Evolutionary conservation across 2,329 filamentous ascomycete genomes (phyloP).

Genomic region (Alternaria sp.): DNA sequence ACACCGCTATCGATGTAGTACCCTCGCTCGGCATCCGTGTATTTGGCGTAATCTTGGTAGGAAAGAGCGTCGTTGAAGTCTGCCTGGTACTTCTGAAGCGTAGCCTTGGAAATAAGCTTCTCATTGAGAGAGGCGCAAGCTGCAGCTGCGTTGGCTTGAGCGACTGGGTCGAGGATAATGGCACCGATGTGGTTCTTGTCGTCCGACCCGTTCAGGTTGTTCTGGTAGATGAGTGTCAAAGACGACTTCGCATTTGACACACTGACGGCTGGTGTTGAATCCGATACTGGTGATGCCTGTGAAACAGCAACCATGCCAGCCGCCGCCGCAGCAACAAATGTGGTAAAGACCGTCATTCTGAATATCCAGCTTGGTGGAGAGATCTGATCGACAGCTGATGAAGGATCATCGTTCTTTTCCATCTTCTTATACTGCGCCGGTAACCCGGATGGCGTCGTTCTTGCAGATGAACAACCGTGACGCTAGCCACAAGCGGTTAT

Average conservation of each 20-base stretch:
- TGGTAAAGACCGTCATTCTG: conserved; percentile 35
- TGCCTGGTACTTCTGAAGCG: conserved; percentile 54
- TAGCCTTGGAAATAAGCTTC: conserved; percentile 54
- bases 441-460: conserved; percentile 34
- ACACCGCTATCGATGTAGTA: conserved; percentile 57
- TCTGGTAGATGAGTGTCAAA: conserved; percentile 62
- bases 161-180: conserved; percentile 58
- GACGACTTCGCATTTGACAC: conserved; percentile 52
- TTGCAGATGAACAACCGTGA: conserved; percentile 21
- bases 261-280: conserved; percentile 20
- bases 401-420: neutral
- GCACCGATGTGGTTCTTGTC: conserved; percentile 63
- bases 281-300: conserved; percentile 27
- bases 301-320: conserved; percentile 30
- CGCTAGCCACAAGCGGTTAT: conserved; percentile 27
- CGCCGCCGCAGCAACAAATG: conserved; percentile 32
- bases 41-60: conserved; percentile 57
- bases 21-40: conserved; percentile 46
- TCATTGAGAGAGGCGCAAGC: conserved; percentile 62
- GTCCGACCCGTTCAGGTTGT: conserved; percentile 64
- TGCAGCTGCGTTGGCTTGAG: conserved; percentile 49
- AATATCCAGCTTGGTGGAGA: conserved; percentile 2
- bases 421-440: conserved; percentile 36
- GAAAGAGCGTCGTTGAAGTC: conserved; percentile 59
- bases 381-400: conserved; percentile 7